These are phyloP conservation scores for Oemleria cerasiformis DNA, from an alignment of 306 rosid genomes.

Conservation along the genomic window DNA sequence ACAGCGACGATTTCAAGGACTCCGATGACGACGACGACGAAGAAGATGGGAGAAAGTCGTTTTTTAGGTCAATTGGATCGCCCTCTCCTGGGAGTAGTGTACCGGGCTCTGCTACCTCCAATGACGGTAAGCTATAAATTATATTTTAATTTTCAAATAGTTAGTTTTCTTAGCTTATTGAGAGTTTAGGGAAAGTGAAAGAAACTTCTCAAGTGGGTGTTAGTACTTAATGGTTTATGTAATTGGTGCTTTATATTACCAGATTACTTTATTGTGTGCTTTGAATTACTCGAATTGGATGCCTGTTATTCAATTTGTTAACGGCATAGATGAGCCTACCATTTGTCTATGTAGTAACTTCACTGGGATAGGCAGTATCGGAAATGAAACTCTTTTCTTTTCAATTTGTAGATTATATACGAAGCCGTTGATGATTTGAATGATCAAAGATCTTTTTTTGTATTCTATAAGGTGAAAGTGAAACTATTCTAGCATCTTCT, in stretches of 20 bases:
- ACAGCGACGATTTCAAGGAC: constrained; percentile 49
- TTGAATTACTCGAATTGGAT: background rate
- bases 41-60: constrained; percentile 33
- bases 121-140: constrained; percentile 32
- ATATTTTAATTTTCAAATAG: background rate
- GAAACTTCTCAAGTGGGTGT: background rate
- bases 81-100: constrained; percentile 50
- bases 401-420: too few species aligned
- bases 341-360: background rate
- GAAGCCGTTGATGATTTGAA: too few species aligned
- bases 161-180: background rate
- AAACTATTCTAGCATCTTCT: too few species aligned
- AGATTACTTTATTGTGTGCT: background rate
- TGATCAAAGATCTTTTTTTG: too few species aligned
- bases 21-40: constrained; percentile 29
- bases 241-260: background rate
- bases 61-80: constrained; percentile 44
- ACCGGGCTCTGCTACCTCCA: constrained; percentile 45
- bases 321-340: background rate
- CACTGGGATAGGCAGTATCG: background rate
- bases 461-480: too few species aligned
- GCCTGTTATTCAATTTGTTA: background rate
- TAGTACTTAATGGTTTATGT: background rate
- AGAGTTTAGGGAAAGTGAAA: background rate
- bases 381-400: too few species aligned